Conservation (phyloP, 208 protist species). For the Leishmania arabica region DNA sequence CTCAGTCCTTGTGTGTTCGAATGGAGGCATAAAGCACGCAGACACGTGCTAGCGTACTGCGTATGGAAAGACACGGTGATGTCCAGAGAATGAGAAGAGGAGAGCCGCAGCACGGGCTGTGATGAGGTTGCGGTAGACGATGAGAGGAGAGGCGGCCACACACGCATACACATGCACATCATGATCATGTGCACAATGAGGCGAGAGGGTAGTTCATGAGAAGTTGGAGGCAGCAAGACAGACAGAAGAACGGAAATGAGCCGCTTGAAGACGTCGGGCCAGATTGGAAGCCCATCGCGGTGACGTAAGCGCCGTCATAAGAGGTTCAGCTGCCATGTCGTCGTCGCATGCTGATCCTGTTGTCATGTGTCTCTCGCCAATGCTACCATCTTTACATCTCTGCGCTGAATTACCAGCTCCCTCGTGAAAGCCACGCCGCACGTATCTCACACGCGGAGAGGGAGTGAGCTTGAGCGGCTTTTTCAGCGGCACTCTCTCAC, state of each 20-base stretch:
- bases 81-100: neutral
- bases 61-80: neutral
- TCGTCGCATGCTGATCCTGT: neutral
- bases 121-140: neutral
- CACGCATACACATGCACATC: neutral
- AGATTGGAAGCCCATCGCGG: neutral
- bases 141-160: neutral
- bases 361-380: neutral
- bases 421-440: neutral
- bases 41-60: neutral
- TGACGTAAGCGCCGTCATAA: neutral
- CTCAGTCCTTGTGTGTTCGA: neutral
- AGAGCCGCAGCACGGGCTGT: neutral
- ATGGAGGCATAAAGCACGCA: neutral
- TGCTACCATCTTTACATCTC: neutral
- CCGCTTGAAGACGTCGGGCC: neutral
- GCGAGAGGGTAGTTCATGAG: neutral
- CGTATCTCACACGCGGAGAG: neutral
- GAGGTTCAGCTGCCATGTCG: neutral
- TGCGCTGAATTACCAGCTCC: neutral
- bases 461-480: neutral
- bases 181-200: neutral
- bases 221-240: slow-evolving; percentile 6
- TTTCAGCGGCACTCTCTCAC: neutral
- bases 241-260: neutral